Conservation (phyloP, 345 rosid species). For the Hypericum androsaemum region DNA sequence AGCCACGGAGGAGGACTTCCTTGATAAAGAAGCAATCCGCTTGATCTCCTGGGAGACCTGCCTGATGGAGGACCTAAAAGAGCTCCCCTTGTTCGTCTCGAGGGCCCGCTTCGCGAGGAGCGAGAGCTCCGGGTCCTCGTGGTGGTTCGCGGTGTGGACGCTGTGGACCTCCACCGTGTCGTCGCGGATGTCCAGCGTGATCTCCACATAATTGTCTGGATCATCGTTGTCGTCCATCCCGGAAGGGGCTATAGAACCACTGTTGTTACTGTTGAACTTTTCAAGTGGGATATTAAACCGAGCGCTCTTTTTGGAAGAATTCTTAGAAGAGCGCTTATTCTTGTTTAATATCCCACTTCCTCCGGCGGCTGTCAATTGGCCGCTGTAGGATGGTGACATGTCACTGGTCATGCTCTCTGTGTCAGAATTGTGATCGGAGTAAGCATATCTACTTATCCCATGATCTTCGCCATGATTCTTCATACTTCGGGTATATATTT, state of each 20-base stretch:
- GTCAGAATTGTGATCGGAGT: constrained; percentile 54
- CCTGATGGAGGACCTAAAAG: constrained; percentile 38
- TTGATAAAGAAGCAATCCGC: constrained; percentile 45
- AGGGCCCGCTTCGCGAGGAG: constrained; percentile 55
- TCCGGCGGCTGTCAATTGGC: constrained; percentile 36
- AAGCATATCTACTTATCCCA: constrained; percentile 3
- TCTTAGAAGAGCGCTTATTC: constrained; percentile 46
- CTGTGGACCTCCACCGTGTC: constrained; percentile 83
- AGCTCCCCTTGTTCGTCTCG: constrained; percentile 33
- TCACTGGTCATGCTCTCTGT: constrained; percentile 59
- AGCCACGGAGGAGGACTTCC: constrained; percentile 27
- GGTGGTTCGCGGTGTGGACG: constrained; percentile 46
- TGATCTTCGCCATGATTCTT: too few relatives aligned
- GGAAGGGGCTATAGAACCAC: neutral
- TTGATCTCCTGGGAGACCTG: constrained; percentile 77
- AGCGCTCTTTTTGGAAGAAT: constrained; percentile 70
- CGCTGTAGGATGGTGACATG: neutral
- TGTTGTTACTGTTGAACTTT: constrained; percentile 9
- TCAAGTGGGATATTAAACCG: constrained; percentile 54
- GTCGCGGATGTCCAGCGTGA: constrained; percentile 70
- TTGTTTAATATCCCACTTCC: constrained; percentile 34
- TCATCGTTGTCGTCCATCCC: constrained; percentile 7
- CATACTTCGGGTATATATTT: too few relatives aligned
- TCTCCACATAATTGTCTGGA: constrained; percentile 55
- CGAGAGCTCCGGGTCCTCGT: constrained; percentile 62